Evolutionary conservation across 306 rosid genomes (phyloP), one percentile per base, ranked within the genome.

Genomic region (Senna tora): DNA sequence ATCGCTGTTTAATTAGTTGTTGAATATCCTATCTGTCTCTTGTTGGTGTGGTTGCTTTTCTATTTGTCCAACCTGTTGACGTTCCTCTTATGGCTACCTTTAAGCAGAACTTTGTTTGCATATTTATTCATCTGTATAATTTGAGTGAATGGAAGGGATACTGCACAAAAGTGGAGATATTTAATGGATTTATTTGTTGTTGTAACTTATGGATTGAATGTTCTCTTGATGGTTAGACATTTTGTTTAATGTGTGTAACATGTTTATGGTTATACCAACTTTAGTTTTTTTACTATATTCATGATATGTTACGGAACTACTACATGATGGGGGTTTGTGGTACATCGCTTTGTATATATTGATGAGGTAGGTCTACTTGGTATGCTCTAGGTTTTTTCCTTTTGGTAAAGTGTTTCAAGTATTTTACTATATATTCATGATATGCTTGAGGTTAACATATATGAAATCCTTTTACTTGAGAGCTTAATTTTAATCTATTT

Each of bases 1-100:
- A 21, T 72, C 47, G 3, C 17, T 71, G 46, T 62, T 30, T 50
- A 56, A 20, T 69, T 36, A 7, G 50, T 50, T 71, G 70, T 65
- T 43, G 50, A 55, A 65, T 72, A 30, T 65, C 69, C 12, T 71
- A 47, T 50, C 13, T 55, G n/a, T 38, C 51, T 53, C 43, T 70
- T 34, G 34, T 70, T 20, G 56, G 13, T 47, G 13, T 55, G 19
- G 39, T n/a, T 46, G 55, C 69, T 47, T 55, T 47, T 56, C 46
- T 30, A 2, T 4, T 39, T 67, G 33, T 57, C 47, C 32, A 36
- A 34, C 32, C 57, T 47, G 60, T 53, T 49, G 67, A 13, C 52
- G n/a, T 57, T 72, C 22, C 3, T 20, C 2, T 28, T 49, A 49
- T 11, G 47, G 5, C 22, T n/a, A 19, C 16, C 14, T 72, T 45